These are phyloP conservation scores for Cutaneotrichosporon mucoides DNA, from an alignment of 1,284 basidiomycete species.

Conservation along the genomic window DNA sequence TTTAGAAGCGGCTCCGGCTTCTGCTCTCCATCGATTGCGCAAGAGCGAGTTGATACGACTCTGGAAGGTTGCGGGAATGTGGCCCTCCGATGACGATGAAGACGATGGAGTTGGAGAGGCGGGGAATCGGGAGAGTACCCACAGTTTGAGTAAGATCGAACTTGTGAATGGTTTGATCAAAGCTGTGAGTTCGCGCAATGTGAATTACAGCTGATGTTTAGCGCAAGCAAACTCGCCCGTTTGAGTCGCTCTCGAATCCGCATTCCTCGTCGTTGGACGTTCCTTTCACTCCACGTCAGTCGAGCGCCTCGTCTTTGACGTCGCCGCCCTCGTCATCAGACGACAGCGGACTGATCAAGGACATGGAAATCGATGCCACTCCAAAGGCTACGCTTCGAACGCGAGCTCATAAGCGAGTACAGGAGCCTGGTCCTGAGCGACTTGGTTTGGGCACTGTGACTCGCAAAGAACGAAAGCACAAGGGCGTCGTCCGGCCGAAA, in stretches of 20 bases:
- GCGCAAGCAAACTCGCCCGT: constrained; percentile 6
- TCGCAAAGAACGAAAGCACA: constrained; percentile 14
- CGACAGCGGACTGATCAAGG: constrained; percentile 39
- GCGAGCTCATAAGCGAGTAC: constrained; percentile 2
- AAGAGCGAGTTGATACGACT: constrained; percentile 74
- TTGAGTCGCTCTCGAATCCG: neutral
- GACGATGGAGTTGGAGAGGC: constrained; percentile 10
- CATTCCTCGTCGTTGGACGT: constrained; percentile 12
- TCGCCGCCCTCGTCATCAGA: constrained; percentile 20
- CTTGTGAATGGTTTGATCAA: constrained; percentile 70
- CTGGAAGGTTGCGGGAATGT: constrained; percentile 67
- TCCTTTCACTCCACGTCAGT: constrained; percentile 5
- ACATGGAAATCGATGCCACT: constrained; percentile 26
- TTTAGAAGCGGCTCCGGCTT: constrained; percentile 63
- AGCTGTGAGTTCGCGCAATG: constrained; percentile 42
- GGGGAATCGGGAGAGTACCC: constrained; percentile 43
- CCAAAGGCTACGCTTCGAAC: constrained; percentile 26
- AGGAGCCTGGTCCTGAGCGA: neutral
- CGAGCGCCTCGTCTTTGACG: constrained; percentile 11
- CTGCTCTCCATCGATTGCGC: constrained; percentile 66
- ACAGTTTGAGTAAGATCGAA: constrained; percentile 65
- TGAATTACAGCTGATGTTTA: neutral
- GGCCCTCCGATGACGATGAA: constrained; percentile 50
- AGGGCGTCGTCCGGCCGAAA: neutral
- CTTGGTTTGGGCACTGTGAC: constrained; percentile 5